Evolutionary conservation across 768 basidiomycete species (phyloP), one percentile per base, ranked within the genome.

Genomic region (Pleurotus cornucopiae): DNA sequence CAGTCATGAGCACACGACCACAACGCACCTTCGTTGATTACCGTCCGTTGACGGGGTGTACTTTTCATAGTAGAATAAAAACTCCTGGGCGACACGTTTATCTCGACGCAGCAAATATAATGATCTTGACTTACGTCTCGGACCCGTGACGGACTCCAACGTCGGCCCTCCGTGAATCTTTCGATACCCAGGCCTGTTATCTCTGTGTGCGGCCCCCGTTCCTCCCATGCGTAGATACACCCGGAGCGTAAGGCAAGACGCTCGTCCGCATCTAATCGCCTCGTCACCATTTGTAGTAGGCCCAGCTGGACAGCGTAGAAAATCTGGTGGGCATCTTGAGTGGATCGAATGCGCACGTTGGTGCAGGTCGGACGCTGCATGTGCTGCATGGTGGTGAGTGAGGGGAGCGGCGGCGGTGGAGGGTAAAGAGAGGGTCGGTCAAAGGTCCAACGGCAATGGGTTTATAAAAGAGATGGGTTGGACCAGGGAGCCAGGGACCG

Each of bases 11-110:
- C 54, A 57, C 49, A 56, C 14, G 47, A 7, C 16, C n/a, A 4
- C 11, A 41, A 68, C 66, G 61, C 61, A 82, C 80, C 75, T 71
- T 39, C 68, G 64, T 55, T 77, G 72, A 55, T 70, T 71, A 3
- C 71, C 68, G 38, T 84, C 78, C 49, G 74, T 68, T 12, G 76
- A 73, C 16, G 77, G 76, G 14, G 75, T 73, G 62, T 81, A 86
- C 64, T 86, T 86, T 69, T 92, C 89, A 57, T 89, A 91, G 69
- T 92, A 92, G 65, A 91, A 91, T 21, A 92, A 74, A 63, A 92
- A 92, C 64, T 91, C 89, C 89, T 91, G 66, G 6, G 60, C 56
- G 46, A 58, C 55, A 54, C 30, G 30, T 34, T 34, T 34, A 34
- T 34, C 37, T 59, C 46, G 43, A 25, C 18, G 39, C 23, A 14